Percentiles rank a stretch among this genome's conserved stretches.
Conservation (phyloP, 768 basidiomycete species). For the Lentinula raphanica region DNA sequence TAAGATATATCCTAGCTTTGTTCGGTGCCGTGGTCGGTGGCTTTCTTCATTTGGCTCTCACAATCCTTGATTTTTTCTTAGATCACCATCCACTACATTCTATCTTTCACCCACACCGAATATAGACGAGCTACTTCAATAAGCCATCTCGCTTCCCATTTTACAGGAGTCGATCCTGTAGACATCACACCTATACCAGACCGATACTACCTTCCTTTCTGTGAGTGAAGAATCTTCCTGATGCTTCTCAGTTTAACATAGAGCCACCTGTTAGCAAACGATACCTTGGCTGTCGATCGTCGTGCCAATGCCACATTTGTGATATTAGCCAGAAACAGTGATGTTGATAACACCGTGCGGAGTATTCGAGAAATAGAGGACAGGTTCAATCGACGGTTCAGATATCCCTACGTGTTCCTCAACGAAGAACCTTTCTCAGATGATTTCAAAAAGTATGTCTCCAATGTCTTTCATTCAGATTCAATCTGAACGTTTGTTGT, state of each 20-base stretch:
- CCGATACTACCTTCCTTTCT: background rate
- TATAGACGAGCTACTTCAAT: slow-evolving; percentile 41
- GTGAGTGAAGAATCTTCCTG: background rate
- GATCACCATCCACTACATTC: slow-evolving; percentile 36
- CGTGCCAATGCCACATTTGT: slow-evolving; percentile 35
- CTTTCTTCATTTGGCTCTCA: background rate
- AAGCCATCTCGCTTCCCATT: slow-evolving; percentile 22
- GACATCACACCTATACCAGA: slow-evolving; percentile 19
- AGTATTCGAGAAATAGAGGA: slow-evolving; percentile 77
- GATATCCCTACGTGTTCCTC: slow-evolving; percentile 85
- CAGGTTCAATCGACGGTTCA: slow-evolving; percentile 70
- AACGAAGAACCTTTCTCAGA: slow-evolving; percentile 80
- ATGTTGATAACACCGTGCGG: slow-evolving; percentile 49
- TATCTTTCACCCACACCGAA: slow-evolving; percentile 39
- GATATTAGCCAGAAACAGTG: slow-evolving; percentile 61
- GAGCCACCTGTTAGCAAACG: background rate
- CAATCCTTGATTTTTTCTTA: slow-evolving; percentile 9
- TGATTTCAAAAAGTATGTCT: slow-evolving; percentile 57
- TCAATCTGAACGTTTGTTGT: background rate
- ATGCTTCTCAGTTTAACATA: background rate
- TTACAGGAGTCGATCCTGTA: slow-evolving; percentile 22
- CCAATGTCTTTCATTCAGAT: background rate
- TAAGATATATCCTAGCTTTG: background rate
- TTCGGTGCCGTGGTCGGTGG: slow-evolving; percentile 1
- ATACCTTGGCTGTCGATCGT: background rate